Evolutionary conservation across 345 rosid species (phyloP).

Genomic region (Populus ilicifolia): DNA sequence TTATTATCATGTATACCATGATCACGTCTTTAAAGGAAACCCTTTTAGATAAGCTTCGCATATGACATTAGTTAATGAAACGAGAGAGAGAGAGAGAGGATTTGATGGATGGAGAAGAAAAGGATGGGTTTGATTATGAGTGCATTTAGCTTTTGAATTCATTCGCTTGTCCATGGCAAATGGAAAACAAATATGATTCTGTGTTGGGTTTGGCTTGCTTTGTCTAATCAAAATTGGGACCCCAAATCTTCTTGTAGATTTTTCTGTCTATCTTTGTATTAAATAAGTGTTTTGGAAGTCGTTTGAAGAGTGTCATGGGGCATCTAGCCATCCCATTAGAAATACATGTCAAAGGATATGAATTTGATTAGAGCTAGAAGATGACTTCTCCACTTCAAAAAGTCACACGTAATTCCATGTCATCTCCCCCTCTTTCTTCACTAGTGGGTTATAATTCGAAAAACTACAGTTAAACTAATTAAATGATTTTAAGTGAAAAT

Average conservation of each 20-base stretch:
- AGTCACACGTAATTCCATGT: neutral
- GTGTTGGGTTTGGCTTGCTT: constrained; percentile 19
- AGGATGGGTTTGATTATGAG: constrained; percentile 1
- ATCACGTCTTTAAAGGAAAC: neutral
- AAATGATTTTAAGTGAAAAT: too few species aligned
- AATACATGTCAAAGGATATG: neutral
- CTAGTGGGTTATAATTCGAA: neutral
- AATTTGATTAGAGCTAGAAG: neutral
- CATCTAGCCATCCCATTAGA: neutral
- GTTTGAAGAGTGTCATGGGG: constrained; percentile 15
- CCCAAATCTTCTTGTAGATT: constrained; percentile 4
- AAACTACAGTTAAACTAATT: neutral
- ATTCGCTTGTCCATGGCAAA: neutral
- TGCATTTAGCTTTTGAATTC: constrained; percentile 12
- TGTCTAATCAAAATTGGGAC: constrained; percentile 9
- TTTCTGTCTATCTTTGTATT: neutral
- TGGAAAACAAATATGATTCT: constrained; percentile 3
- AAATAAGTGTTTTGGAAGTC: constrained; percentile 5
- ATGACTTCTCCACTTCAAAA: neutral
- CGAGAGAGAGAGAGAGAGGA: neutral
- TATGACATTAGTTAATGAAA: neutral
- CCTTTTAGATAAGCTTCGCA: neutral
- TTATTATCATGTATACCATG: neutral
- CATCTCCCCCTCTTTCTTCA: neutral
- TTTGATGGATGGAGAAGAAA: constrained; percentile 10